phyloP scores from a whole-genome alignment of 352 stramenopile genomes.

The Globisporangium takayamanum region DNA sequence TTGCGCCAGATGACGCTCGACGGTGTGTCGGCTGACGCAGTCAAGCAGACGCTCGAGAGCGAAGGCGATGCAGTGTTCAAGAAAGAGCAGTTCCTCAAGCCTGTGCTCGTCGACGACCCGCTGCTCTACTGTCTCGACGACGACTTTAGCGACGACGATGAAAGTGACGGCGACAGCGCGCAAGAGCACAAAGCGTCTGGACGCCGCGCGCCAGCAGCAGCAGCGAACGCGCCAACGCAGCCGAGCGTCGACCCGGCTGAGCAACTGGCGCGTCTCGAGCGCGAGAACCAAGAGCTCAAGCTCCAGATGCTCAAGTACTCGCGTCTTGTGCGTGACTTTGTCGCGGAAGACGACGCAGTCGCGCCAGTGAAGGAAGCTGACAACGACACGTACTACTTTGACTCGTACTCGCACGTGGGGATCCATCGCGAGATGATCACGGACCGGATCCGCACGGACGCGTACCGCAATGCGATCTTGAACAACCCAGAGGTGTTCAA shows the following conservation, averaged over 20 bases:
- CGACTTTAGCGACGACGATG: conserved; percentile 44
- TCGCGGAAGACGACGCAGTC: conserved; percentile 36
- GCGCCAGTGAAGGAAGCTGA: conserved; percentile 33
- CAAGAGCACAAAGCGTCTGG: conserved; percentile 24
- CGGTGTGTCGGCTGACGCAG: conserved; percentile 23
- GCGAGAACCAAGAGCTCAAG: conserved; percentile 71
- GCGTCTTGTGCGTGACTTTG: conserved; percentile 58
- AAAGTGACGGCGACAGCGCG: conserved; percentile 22
- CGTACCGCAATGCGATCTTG: conserved; percentile 97
- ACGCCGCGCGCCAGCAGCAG: conserved; percentile 16
- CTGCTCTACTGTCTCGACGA: conserved; percentile 80
- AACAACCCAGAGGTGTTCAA: conserved; percentile 97
- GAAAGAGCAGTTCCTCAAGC: conserved; percentile 70
- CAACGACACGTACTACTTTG: conserved; percentile 95
- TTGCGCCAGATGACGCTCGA: conserved; percentile 43
- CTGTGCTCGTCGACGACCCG: conserved; percentile 68
- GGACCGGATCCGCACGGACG: conserved; percentile 90
- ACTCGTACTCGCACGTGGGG: conserved; percentile 97
- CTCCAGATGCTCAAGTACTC: conserved; percentile 70
- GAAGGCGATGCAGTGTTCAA: conserved; percentile 47
- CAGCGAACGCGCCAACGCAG: neutral
- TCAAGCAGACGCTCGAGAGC: conserved; percentile 37
- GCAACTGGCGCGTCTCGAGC: conserved; percentile 36
- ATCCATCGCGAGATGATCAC: conserved; percentile 97
- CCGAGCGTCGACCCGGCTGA: conserved; percentile 12